These are phyloP conservation scores for Geotrichum phurueaensis DNA, from an alignment of 1,139 yeast genomes.

Conservation along the genomic window DNA sequence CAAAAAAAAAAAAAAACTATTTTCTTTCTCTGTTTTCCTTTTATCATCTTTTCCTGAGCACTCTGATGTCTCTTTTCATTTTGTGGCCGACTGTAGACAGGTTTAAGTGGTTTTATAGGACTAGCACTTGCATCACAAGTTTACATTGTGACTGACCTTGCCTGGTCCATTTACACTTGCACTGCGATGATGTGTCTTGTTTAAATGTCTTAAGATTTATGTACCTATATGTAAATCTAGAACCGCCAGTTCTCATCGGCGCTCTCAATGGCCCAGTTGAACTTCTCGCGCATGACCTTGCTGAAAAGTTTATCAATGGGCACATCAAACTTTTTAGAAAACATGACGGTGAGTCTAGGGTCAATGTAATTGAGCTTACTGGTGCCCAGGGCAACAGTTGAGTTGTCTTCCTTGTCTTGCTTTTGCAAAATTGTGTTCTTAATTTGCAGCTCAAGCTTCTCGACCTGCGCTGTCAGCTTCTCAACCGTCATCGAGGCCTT, in stretches of 20 bases:
- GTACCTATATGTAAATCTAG: constrained; percentile 29
- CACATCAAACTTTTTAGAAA: constrained; percentile 76
- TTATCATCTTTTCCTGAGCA: no score
- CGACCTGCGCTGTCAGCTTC: constrained; percentile 67
- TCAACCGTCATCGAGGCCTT: constrained; percentile 54
- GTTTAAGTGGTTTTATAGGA: no score
- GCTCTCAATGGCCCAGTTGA: constrained; percentile 92
- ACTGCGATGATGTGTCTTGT: no score
- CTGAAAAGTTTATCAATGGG: constrained; percentile 92
- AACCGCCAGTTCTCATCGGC: constrained; percentile 86
- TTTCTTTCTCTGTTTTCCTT: no score
- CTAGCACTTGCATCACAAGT: no score
- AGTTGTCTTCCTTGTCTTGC: constrained; percentile 89
- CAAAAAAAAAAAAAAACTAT: no score
- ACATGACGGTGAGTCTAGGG: constrained; percentile 86
- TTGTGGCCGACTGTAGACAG: no score
- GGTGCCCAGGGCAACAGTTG: constrained; percentile 88
- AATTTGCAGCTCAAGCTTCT: constrained; percentile 66
- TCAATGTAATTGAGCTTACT: constrained; percentile 93
- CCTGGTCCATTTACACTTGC: no score
- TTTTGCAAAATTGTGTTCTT: constrained; percentile 63
- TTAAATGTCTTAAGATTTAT: not conserved
- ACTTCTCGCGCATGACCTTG: constrained; percentile 84
- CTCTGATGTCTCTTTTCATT: no score
- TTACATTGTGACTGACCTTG: no score